Conservation (phyloP, 768 basidiomycete genomes). For the Kwoniella bestiolae region DNA sequence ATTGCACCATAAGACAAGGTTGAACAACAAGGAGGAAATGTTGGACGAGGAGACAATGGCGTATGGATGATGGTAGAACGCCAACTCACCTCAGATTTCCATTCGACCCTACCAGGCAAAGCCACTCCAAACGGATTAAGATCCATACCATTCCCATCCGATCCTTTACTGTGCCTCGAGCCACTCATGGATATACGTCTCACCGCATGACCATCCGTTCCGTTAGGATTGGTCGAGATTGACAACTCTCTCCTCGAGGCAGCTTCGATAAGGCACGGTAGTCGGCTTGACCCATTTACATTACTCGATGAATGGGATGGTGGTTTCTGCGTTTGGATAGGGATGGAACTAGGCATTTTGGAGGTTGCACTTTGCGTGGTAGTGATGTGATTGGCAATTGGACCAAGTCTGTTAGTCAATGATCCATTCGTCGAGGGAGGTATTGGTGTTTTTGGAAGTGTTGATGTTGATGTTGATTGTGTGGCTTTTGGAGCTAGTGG, state of each 20-base stretch:
- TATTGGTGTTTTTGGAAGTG: not conserved
- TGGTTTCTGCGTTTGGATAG: too few relatives aligned
- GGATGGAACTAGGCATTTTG: too few relatives aligned
- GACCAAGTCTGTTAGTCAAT: too few relatives aligned
- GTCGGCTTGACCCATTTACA: too few relatives aligned
- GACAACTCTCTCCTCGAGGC: conserved; percentile 27
- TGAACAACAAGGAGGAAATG: not conserved
- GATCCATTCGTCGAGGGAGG: too few relatives aligned
- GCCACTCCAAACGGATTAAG: conserved; percentile 32
- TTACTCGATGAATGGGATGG: too few relatives aligned
- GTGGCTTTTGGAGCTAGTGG: not conserved
- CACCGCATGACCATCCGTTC: not conserved
- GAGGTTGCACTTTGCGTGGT: not conserved
- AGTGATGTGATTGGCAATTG: not conserved
- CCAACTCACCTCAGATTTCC: conserved; percentile 32
- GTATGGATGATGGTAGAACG: not conserved
- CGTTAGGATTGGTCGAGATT: not conserved
- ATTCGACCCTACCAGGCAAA: conserved; percentile 25
- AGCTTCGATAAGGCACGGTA: conserved; percentile 33
- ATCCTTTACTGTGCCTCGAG: conserved; percentile 11
- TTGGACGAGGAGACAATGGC: too few relatives aligned
- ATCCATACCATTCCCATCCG: not conserved
- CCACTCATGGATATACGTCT: not conserved
- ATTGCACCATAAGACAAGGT: not conserved
- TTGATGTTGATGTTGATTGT: not conserved